Evolutionary conservation across 1,139 yeast genomes (phyloP), one percentile per base, ranked within the genome.

Genomic region (Saccharomycopsis crataegensis): DNA sequence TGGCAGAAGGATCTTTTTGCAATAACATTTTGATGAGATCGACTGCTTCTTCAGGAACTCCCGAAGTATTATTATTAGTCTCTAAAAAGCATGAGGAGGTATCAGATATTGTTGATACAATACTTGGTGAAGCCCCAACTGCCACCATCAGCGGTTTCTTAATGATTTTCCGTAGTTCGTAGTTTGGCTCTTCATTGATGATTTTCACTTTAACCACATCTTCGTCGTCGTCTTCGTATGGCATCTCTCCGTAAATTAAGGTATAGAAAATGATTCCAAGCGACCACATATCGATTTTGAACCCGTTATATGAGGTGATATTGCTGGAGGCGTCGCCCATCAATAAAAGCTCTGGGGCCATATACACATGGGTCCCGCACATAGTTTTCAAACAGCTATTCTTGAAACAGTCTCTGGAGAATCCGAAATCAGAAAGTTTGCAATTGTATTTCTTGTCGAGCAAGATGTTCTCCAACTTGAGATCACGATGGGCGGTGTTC

Each of bases 341-440:
- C 54, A 75, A 72, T 42, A 90, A 72, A 62, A 93, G 72, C 64
- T 93, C 99, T 0, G 99, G 99, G 0, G 99, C 97, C 96, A 91
- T 90, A 65, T 93, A 93, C 6, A 90, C 95, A 0, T 91, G 82
- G 0, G 99, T 93, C 1, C 99, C 99, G 68, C 99, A 93, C 1
- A 90, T 76, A 0, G 97, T 93, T 49, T 86, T 86, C 46, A 93
- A 69, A 52, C 83, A 70, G n/a, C 69, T 77, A 59, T 72, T 74
- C 52, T 71, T 75, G 59, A 64, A 84, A 72, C 74, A 82, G 63
- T 90, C 97, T 59, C 98, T 73, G 1, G 96, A 90, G 66, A 93
- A 91, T 0, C 99, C 99, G 69, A 93, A 91, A 70, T 93, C 99
- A 3, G 95, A 83, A 54, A 91, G 69, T 67, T 89, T 89, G 36